A percentile compares a stretch with the other conserved stretches of the same genome.
Evolutionary conservation across 208 protist species (phyloP).

Genomic region (Blastocrithidia nonstop): DNA sequence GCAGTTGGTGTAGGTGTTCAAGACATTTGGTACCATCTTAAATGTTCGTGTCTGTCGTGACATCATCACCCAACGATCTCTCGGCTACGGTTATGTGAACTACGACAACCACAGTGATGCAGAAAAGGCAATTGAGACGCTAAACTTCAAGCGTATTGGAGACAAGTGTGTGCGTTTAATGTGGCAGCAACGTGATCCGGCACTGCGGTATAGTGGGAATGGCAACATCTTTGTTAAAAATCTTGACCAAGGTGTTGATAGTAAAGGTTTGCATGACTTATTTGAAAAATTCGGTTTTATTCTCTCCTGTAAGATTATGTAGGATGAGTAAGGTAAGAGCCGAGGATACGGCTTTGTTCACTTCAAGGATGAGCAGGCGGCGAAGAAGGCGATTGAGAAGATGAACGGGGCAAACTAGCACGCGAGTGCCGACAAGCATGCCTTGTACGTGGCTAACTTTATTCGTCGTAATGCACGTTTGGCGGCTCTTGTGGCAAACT

Average conservation of each 20-base stretch:
- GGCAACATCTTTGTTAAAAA: conserved; percentile 99
- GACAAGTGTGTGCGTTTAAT: conserved; percentile 96
- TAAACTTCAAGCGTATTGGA: conserved; percentile 95
- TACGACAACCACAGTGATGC: conserved; percentile 93
- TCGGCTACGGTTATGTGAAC: conserved; percentile 99
- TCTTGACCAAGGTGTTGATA: conserved; percentile 91
- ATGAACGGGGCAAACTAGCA: conserved; percentile 93
- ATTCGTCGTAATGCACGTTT: conserved; percentile 90
- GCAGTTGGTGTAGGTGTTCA: conserved; percentile 96
- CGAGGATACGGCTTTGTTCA: conserved; percentile 98
- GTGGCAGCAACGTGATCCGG: conserved; percentile 98
- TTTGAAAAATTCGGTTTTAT: conserved; percentile 97
- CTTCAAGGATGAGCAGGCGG: conserved; percentile 94
- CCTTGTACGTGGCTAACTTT: conserved; percentile 92
- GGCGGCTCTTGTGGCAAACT: conserved; percentile 82
- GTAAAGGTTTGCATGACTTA: conserved; percentile 94
- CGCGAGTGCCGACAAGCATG: conserved; percentile 83
- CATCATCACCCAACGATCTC: conserved; percentile 92
- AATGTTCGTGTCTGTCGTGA: conserved; percentile 97
- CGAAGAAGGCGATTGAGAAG: conserved; percentile 90
- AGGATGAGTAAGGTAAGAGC: conserved; percentile 83
- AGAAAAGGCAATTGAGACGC: conserved; percentile 93
- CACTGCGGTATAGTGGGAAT: conserved; percentile 92
- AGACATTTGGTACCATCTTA: conserved; percentile 93
- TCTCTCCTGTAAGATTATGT: conserved; percentile 96